Base-by-base conservation (phyloP, 305 asterid species). In the Solanum hybrid region DNA sequence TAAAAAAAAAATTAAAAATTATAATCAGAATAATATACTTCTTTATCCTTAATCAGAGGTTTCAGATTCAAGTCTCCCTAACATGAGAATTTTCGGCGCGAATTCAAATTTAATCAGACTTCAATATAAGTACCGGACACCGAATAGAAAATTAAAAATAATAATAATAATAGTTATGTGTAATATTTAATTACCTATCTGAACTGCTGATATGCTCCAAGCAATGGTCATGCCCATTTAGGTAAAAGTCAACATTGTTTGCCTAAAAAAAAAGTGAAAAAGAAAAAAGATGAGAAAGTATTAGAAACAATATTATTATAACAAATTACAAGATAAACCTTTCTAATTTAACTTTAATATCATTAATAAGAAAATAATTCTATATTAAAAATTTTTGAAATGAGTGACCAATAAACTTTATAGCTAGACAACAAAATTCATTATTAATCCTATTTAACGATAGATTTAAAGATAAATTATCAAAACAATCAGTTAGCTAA, bases 141-240 rank as follows among this genome's bases (percentile, higher is more conserved):
- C 0, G 22, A 0, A 37, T n/a, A n/a, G n/a, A n/a, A n/a, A n/a
- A n/a, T n/a, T n/a, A n/a, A n/a, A n/a, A n/a, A 29, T 29, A 29
- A 29, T 29, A 29, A 29, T 29, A 29, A 29, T 29, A 29, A 29
- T 29, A 18, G 14, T 22, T 26, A 8, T 39, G 83, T 37, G 12
- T 81, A 39, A 39, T 81, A 12, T 11, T 77, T 61, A 61, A 61
- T 61, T 93, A 95, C 97, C 98, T 95, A 90, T 93, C 90, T 1
- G 94, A 11, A 46, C 95, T 94, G 74, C 92, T 93, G 40, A 96
- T 93, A 91, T 95, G 98, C 87, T 96, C 94, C 92, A 95, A 87
- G 75, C 98, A 96, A 74, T 96, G 98, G 78, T 96, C 98, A 33
- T 96, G 98, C 33, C 98, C 98, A 90, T 96, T 96, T 67, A 96